Base-by-base conservation (phyloP, 148 eudicot genomes). In the Limonium bicolor region DNA sequence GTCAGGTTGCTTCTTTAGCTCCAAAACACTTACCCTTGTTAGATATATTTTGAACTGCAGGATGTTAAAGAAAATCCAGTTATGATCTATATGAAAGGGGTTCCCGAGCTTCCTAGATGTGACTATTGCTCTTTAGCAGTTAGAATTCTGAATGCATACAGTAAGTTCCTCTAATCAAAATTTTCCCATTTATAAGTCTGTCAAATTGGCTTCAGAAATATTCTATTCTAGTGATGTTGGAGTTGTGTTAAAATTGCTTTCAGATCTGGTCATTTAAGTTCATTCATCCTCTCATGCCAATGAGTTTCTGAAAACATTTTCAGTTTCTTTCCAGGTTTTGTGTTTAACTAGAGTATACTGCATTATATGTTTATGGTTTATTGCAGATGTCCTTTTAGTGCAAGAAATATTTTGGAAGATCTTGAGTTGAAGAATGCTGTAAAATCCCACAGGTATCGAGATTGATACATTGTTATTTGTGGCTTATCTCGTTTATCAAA, bases 41-140 rank as follows among this genome's bases (percentile, higher is more conserved):
- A 4, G 29, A 27, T 29, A 19, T 46, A 46, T 8, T 11, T 21
- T 46, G 44, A n/a, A n/a, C n/a, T n/a, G n/a, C 47, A 90, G 99
- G 99, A 90, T 78, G 65, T 90, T 46, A 85, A 80, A 71, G 93
- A 78, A 48, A 66, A 90, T 52, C 82, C 87, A 15, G 80, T 84
- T 41, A 80, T 90, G 99, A 51, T 90, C 36, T 90, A 90, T 60
- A 90, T 90, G 78, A 90, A 90, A 66, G 95, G 94, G 57, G 67
- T 70, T 36, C 99, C 95, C 28, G 85, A 80, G 9, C 56, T 51
- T 61, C 99, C 99, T 56, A 74, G 84, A 41, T 90, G 95, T 34
- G 95, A 95, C 36, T 90, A 80, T 60, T 84, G 99, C 63, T 69
- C 95, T 13, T 68, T 90, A 46, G 95, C 95, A 25, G 93, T 84